Conservation (phyloP, 2,329 filamentous ascomycete genomes). For the Ceratocystis variospora region DNA sequence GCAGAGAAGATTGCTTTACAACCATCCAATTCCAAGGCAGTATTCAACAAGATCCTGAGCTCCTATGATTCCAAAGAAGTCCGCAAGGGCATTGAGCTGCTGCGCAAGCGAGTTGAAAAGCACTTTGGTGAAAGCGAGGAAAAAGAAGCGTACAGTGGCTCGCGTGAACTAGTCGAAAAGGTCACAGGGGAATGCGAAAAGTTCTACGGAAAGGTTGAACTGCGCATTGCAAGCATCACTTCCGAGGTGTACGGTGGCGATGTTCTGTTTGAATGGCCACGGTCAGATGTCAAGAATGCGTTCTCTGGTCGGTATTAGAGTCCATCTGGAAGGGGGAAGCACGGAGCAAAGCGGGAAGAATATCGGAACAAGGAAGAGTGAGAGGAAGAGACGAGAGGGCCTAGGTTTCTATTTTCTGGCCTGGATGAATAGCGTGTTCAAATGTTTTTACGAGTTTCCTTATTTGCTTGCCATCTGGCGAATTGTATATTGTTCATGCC, state of each 20-base stretch:
- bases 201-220: slow-evolving; percentile 49
- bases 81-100: slow-evolving; percentile 73
- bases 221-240: slow-evolving; percentile 45
- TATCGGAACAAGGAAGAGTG: neutral
- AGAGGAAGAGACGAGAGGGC: neutral
- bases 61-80: slow-evolving; percentile 74
- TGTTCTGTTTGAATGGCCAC: slow-evolving; percentile 52
- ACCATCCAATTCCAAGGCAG: slow-evolving; percentile 65
- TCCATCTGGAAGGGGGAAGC: neutral
- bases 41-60: slow-evolving; percentile 75
- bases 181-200: slow-evolving; percentile 47
- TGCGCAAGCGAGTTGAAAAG: slow-evolving; percentile 89
- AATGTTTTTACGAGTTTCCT: neutral
- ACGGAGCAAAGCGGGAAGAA: neutral
- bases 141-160: slow-evolving; percentile 58
- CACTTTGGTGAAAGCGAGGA: slow-evolving; percentile 90
- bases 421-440: neutral
- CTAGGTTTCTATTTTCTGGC: neutral
- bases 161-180: slow-evolving; percentile 42
- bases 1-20: slow-evolving; percentile 57
- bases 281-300: slow-evolving; percentile 46
- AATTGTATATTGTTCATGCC: too few species aligned
- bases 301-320: slow-evolving; percentile 28
- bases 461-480: neutral
- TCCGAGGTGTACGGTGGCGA: slow-evolving; percentile 52